Base-by-base conservation (phyloP, 805 yeast genomes). In the Kuraishia floccosa region DNA sequence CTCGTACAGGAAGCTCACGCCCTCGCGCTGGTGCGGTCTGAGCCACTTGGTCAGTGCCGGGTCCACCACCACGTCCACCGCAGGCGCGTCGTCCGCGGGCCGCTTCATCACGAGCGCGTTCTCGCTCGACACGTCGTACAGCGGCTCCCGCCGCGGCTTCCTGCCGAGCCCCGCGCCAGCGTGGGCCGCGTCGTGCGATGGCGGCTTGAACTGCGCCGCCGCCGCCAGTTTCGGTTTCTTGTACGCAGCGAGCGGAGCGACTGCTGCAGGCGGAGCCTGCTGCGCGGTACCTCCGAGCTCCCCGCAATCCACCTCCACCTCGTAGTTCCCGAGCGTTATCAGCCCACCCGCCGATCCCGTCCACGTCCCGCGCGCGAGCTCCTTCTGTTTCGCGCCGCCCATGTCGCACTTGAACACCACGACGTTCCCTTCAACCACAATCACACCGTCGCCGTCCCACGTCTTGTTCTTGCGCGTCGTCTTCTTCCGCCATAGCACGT, bases 361-460 rank as follows among this genome's bases (percentile, higher is more conserved):
- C 36, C 42, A 39, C 20, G 26, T 16, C n/a, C 29, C 21, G 24
- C 37, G 32, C 9, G 36, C 38, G 21, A 27, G 36, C 24, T 34
- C 38, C 28, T 41, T 46, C 32, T 41, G 44, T 30, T 42, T 46
- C 9, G 36, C 42, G 30, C 45, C 45, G 15, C 43, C 41, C 12
- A 50, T 43, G 24, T 56, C 65, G 9, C 45, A 39, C 28, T 58
- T 50, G 12, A 64, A 44, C 0, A 54, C 28, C 16, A 33, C 29
- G 0, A 49, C 44, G 2, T 43, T 33, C 1, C 42, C 38, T n/a
- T 52, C 45, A 2, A 64, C 47, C 0, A 54, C 42, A 11, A 79
- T 56, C 21, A 56, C 52, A 0, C 95, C 97, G 55, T 91, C 97
- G 2, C 94, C 94, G 33, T 84, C 93, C 98, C 98, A 91, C 0